phyloP scores from a whole-genome alignment of 2,329 filamentous ascomycete species.

The Penicillium sp. region DNA sequence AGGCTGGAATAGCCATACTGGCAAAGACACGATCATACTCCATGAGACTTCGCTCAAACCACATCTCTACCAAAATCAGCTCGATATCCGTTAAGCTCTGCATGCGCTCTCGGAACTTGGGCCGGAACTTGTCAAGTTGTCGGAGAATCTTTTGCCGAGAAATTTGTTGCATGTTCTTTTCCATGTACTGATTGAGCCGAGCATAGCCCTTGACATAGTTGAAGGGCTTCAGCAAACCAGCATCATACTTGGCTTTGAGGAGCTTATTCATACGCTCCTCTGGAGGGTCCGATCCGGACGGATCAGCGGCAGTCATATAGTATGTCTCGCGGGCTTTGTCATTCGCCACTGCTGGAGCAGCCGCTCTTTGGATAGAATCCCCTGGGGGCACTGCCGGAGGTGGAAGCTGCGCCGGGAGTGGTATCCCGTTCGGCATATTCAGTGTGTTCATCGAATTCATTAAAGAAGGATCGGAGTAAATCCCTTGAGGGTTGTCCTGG shows the following conservation, averaged over 20 bases:
- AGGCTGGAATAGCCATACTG: conserved; percentile 97
- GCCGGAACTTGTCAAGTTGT: conserved; percentile 88
- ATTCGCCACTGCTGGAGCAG: conserved; percentile 58
- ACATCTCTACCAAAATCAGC: conserved; percentile 95
- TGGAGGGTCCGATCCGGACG: conserved; percentile 79
- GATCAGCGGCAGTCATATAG: conserved; percentile 95
- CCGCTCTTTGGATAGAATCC: conserved; percentile 61
- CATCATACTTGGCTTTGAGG: conserved; percentile 92
- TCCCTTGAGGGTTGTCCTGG: conserved; percentile 61
- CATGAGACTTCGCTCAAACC: conserved; percentile 95
- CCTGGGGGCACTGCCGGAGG: conserved; percentile 36
- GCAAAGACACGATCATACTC: conserved; percentile 98
- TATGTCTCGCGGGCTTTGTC: conserved; percentile 78
- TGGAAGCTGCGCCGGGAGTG: conserved; percentile 38
- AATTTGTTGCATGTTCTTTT: conserved; percentile 75
- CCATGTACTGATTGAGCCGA: conserved; percentile 85
- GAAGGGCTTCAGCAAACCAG: conserved; percentile 90
- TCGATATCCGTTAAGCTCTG: conserved; percentile 91
- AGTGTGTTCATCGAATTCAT: conserved; percentile 45
- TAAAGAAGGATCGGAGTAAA: conserved; percentile 61
- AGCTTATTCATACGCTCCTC: conserved; percentile 95
- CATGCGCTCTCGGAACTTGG: conserved; percentile 94
- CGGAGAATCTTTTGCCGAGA: conserved; percentile 90
- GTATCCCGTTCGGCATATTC: conserved; percentile 31
- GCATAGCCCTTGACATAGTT: conserved; percentile 98